Base-by-base conservation (phyloP, 805 yeast species). In the Lipomyces chichibuensis region DNA sequence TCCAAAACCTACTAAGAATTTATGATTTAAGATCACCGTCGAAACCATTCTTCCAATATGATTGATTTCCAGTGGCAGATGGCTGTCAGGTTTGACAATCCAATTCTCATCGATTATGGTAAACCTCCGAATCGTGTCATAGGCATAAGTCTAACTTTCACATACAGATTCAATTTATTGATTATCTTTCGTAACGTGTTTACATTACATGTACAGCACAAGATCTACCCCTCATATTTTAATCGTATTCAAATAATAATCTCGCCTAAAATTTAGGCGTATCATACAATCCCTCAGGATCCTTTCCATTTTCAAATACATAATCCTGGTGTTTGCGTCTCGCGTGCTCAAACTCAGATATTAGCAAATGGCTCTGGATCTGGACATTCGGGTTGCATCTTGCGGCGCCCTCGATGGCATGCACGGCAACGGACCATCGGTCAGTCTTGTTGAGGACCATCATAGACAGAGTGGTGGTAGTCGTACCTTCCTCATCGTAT, bases 401-500 rank as follows among this genome's bases (percentile, higher is more conserved):
- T 3, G 71, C 67, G 3, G 69, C 71, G 17, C 67, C 69, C 17
- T 37, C 63, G 23, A 70, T 52, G 20, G 73, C 73, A 37, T 58
- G 37, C 51, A 60, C 51, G 2, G 70, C 73, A 17, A 68, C 71
- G 37, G 65, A 46, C 67, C 67, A 70, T 7, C 73, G 60, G 39
- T 71, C 71, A 9, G 69, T 65, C 27, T 56, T 39, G 64, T 70
- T 70, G 49, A 60, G 60, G 23, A 70, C 69, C 73, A 69, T 69
- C 71, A 70, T 68, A 25, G 66, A 60, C 49, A 70, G 46, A 29
- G 73, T 71, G 2, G 73, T 70, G 35, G 71, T 69, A 20, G 71
- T 70, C 17, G 71, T 70, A 27, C 73, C 73, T 54, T 70, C 71
- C 64, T 70, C 73, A 43, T 60, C 64, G 69, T 70, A 70, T 9